phyloP scores from a whole-genome alignment of 1,284 basidiomycete genomes.

The Moesziomyces aphidis region DNA sequence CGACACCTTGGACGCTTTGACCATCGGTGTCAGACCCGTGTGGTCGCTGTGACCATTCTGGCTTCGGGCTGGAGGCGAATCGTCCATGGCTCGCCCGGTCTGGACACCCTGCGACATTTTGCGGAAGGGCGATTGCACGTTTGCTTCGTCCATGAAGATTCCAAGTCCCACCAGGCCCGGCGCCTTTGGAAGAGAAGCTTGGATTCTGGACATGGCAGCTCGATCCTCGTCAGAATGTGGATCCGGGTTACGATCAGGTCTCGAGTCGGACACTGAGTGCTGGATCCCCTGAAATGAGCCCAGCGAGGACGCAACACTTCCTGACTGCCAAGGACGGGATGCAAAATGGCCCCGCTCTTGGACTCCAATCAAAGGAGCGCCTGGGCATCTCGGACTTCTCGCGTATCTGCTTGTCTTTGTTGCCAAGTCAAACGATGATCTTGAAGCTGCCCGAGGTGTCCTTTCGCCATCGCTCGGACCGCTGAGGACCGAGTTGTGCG shows the following conservation, averaged over 20 bases:
- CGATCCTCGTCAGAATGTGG: constrained; percentile 5
- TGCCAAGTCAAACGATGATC: constrained; percentile 14
- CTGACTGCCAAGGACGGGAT: constrained; percentile 16
- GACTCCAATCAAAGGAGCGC: constrained; percentile 34
- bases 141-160: constrained; percentile 30
- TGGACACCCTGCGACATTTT: background rate
- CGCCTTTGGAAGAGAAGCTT: constrained; percentile 15
- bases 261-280: background rate
- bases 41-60: background rate
- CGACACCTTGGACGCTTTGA: constrained; percentile 29
- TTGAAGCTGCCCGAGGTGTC: constrained; percentile 23
- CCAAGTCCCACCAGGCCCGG: constrained; percentile 33
- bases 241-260: background rate
- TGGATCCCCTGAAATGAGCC: constrained; percentile 10
- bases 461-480: constrained; percentile 19
- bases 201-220: constrained; percentile 17
- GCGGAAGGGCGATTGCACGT: constrained; percentile 28
- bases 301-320: constrained; percentile 5
- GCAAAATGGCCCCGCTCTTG: constrained; percentile 25
- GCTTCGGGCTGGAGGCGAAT: background rate
- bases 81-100: background rate
- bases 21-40: constrained; percentile 44
- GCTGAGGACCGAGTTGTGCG: background rate
- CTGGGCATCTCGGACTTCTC: constrained; percentile 20
- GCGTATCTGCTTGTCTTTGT: background rate